These are phyloP conservation scores for Mucor racemosus DNA, from an alignment of 371 early-diverging fungal species.

Conservation along the genomic window DNA sequence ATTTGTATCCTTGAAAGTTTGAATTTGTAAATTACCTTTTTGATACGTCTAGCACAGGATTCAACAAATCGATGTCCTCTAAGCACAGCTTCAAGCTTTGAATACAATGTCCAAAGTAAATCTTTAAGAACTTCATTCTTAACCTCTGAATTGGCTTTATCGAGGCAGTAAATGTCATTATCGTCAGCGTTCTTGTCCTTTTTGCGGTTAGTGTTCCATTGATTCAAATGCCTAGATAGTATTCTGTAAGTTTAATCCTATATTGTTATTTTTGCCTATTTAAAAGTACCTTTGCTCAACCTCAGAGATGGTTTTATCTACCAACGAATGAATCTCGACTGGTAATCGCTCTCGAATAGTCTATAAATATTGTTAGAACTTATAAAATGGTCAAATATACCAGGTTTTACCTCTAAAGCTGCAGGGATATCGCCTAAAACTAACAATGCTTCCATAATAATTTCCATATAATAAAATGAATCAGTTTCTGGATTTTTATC, in stretches of 20 bases:
- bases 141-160: constrained; percentile 49
- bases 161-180: constrained; percentile 51
- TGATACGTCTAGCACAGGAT: constrained; percentile 46
- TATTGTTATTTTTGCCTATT: neutral
- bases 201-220: neutral
- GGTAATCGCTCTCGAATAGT: constrained; percentile 74
- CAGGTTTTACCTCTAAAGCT: constrained; percentile 67
- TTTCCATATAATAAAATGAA: constrained; percentile 88
- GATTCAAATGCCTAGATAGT: constrained; percentile 16
- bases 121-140: constrained; percentile 82
- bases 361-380: constrained; percentile 28
- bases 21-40: constrained; percentile 33
- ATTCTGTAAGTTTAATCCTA: neutral
- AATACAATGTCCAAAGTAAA: constrained; percentile 80
- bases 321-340: constrained; percentile 84
- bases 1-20: too few species aligned
- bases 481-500: constrained; percentile 88
- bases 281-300: constrained; percentile 74
- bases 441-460: constrained; percentile 81
- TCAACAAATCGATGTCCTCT: constrained; percentile 82
- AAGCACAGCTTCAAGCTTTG: constrained; percentile 80
- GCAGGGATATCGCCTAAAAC: constrained; percentile 79
- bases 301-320: constrained; percentile 87
- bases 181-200: constrained; percentile 35
- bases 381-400: neutral